Evolutionary conservation across 139 green algal species (phyloP).

Genomic region (Micractinium conductrix): DNA sequence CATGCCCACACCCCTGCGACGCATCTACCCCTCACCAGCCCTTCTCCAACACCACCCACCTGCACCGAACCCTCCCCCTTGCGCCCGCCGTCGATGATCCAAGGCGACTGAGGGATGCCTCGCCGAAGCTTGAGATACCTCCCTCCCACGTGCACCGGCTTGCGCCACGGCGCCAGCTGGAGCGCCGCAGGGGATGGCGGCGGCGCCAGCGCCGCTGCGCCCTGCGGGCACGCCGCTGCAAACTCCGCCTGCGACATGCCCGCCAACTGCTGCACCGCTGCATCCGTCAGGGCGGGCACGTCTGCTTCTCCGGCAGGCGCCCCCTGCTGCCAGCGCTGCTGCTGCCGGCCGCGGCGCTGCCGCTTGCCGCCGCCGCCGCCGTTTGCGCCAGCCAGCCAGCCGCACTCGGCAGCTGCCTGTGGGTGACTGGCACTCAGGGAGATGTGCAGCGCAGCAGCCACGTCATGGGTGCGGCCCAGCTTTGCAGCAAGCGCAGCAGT

Average conservation of each 20-base stretch:
- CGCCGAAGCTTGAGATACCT: conserved; percentile 41
- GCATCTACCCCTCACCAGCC: background rate
- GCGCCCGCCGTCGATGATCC: conserved; percentile 49
- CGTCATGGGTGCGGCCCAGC: background rate
- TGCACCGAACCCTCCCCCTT: conserved; percentile 37
- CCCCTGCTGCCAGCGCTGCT: conserved; percentile 12
- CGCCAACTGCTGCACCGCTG: conserved; percentile 8
- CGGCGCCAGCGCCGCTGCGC: background rate
- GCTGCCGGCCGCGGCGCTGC: background rate
- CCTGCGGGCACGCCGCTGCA: background rate
- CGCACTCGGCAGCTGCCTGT: background rate
- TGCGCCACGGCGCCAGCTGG: conserved; percentile 3
- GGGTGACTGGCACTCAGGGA: background rate
- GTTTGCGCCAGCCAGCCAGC: conserved; percentile 15
- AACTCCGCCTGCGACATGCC: background rate
- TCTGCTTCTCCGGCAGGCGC: background rate
- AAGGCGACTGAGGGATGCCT: conserved; percentile 58
- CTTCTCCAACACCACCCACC: background rate
- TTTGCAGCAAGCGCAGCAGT: background rate
- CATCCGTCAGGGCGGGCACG: background rate
- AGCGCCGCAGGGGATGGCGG: background rate
- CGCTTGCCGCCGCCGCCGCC: background rate
- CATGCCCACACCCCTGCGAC: no score
- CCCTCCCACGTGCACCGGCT: conserved; percentile 25
- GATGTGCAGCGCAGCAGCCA: background rate